Conservation (phyloP, 495 filamentous ascomycete species). For the Penicillium paradoxum region DNA sequence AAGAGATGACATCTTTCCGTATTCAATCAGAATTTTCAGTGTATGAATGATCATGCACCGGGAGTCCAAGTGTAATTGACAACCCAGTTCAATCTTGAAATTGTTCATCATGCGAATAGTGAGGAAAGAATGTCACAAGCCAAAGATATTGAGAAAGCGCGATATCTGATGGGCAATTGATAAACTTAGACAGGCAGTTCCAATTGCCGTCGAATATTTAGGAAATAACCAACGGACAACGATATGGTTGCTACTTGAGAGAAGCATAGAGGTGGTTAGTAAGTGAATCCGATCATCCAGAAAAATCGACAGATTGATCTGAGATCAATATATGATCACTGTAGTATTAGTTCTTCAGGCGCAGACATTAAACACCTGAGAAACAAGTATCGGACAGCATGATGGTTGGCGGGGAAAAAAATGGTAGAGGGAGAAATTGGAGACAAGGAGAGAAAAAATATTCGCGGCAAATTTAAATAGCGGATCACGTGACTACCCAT, state of each 20-base stretch:
- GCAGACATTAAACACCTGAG: not conserved
- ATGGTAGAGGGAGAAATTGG: not conserved
- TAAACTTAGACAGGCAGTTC: not conserved
- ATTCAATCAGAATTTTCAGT: constrained; percentile 47
- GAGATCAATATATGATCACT: not conserved
- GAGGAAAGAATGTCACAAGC: not conserved
- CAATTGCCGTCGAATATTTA: not conserved
- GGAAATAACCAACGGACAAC: not conserved
- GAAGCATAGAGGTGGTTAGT: not conserved
- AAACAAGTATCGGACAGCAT: not conserved
- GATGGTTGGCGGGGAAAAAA: not conserved
- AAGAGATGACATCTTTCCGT: constrained; percentile 9
- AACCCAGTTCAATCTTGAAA: constrained; percentile 35
- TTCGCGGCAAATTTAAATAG: not conserved
- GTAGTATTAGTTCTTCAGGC: not conserved
- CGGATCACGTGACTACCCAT: not conserved
- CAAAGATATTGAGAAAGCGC: not conserved
- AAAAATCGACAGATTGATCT: not conserved
- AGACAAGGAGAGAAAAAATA: not conserved
- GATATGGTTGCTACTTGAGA: not conserved
- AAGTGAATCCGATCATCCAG: not conserved
- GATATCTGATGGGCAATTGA: not conserved
- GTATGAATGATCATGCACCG: constrained; percentile 43
- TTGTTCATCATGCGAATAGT: constrained; percentile 37
- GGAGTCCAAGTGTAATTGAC: constrained; percentile 27